Percentiles rank a stretch among this genome's conserved stretches.
Conservation (phyloP, 768 basidiomycete species). For the Suillus weaverae region DNA sequence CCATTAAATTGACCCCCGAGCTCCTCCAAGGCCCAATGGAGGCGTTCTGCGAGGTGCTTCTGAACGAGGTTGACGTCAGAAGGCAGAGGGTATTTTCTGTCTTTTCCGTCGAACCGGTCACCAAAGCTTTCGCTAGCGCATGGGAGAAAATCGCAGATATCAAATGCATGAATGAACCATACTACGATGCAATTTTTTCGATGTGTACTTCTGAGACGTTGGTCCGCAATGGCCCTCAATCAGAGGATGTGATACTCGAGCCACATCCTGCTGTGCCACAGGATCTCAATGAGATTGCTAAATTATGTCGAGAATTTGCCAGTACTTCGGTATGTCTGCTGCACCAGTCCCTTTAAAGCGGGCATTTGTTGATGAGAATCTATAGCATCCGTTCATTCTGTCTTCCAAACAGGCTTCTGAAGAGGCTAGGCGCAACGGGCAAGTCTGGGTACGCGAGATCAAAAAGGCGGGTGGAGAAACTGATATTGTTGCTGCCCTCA, state of each 20-base stretch:
- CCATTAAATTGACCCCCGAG: slow-evolving; percentile 25
- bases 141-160: slow-evolving; percentile 47
- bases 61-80: slow-evolving; percentile 25
- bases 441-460: slow-evolving; percentile 54
- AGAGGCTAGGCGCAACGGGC: slow-evolving; percentile 49
- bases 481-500: slow-evolving; percentile 45
- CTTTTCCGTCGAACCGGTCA: slow-evolving; percentile 48
- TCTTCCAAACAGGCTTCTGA: slow-evolving; percentile 36
- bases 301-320: slow-evolving; percentile 52
- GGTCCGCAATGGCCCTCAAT: slow-evolving; percentile 19
- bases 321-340: slow-evolving; percentile 47
- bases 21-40: slow-evolving; percentile 40
- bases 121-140: slow-evolving; percentile 40
- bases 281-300: slow-evolving; percentile 43
- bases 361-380: slow-evolving; percentile 27
- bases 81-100: slow-evolving; percentile 59
- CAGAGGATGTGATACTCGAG: slow-evolving; percentile 32
- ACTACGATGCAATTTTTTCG: slow-evolving; percentile 51
- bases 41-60: slow-evolving; percentile 36
- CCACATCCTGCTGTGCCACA: slow-evolving; percentile 34
- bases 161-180: slow-evolving; percentile 40
- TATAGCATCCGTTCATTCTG: slow-evolving; percentile 43
- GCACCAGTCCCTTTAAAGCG: slow-evolving; percentile 4
- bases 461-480: slow-evolving; percentile 21
- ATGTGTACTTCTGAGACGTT: slow-evolving; percentile 44